These are phyloP conservation scores for Camelina laxa DNA, from an alignment of 345 rosid genomes.

Conservation along the genomic window DNA sequence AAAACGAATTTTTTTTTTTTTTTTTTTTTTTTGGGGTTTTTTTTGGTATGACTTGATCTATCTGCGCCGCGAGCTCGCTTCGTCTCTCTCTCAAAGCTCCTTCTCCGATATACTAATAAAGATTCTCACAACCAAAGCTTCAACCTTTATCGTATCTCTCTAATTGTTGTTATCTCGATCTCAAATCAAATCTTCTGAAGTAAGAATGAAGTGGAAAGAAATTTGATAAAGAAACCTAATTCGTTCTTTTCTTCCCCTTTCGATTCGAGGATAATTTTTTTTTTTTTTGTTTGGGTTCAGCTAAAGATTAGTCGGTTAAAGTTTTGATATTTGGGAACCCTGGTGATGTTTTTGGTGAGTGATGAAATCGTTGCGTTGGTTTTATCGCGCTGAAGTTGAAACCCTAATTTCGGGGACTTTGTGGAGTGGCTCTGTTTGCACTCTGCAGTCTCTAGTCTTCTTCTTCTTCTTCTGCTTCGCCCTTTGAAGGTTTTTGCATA, in stretches of 20 bases:
- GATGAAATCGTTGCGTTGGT: conserved; percentile 27
- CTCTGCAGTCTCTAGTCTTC: conserved; percentile 19
- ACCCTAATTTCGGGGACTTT: conserved; percentile 40
- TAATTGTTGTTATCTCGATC: conserved; percentile 22
- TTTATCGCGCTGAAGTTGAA: conserved; percentile 31
- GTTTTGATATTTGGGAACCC: conserved; percentile 22
- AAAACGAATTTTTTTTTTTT: no score
- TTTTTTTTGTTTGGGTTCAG: background rate
- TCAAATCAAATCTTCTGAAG: conserved; percentile 15
- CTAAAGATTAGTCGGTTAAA: conserved; percentile 25
- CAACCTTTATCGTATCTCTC: background rate
- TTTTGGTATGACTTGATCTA: conserved; percentile 1
- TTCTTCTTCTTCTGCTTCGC: conserved; percentile 3
- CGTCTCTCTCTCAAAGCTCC: background rate
- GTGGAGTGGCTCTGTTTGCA: conserved; percentile 1
- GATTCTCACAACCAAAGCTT: background rate
- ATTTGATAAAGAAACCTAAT: conserved; percentile 19
- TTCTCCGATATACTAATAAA: background rate
- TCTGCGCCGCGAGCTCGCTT: conserved; percentile 41
- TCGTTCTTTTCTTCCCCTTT: background rate
- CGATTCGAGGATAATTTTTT: background rate
- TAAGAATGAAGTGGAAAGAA: background rate
- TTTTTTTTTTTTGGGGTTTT: no score
- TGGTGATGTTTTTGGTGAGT: conserved; percentile 20
- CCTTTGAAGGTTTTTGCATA: conserved; percentile 3